Conservation (phyloP, 306 rosid species). For the Pyrus bretschneideri region DNA sequence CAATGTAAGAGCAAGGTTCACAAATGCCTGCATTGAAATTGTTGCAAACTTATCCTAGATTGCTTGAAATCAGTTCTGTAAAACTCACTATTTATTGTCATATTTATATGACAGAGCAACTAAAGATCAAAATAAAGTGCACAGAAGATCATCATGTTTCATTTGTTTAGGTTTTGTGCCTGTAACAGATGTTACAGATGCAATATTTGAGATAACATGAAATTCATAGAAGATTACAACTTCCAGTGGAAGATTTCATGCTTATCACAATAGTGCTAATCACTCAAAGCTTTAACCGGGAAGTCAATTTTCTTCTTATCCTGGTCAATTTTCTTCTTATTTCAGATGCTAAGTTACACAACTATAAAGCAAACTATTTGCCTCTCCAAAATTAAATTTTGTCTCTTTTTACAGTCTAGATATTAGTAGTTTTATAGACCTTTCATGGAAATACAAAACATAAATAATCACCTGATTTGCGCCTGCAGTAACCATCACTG, state of each 20-base stretch:
- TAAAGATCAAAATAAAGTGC: background rate
- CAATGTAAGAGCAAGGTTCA: slow-evolving; percentile 86
- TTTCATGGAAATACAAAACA: background rate
- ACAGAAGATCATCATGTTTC: background rate
- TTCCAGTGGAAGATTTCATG: background rate
- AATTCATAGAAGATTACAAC: background rate
- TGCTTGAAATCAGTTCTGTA: background rate
- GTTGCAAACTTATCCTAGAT: slow-evolving; percentile 18
- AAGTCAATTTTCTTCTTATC: background rate
- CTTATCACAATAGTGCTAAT: background rate
- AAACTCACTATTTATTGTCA: background rate
- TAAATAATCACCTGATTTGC: slow-evolving; percentile 85
- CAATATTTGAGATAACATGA: background rate
- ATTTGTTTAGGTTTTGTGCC: background rate
- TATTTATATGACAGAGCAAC: background rate
- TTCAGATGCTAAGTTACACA: background rate
- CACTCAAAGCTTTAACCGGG: background rate
- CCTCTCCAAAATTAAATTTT: background rate
- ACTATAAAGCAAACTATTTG: background rate
- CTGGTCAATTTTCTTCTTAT: background rate
- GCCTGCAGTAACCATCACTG: slow-evolving; percentile 97
- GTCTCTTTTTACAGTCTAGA: background rate
- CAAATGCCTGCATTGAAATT: slow-evolving; percentile 72
- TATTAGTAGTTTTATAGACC: background rate
- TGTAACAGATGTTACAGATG: background rate